Evolutionary conservation across 2,329 filamentous ascomycete species (phyloP).

Genomic region (Ophiostoma triangulosporum): DNA sequence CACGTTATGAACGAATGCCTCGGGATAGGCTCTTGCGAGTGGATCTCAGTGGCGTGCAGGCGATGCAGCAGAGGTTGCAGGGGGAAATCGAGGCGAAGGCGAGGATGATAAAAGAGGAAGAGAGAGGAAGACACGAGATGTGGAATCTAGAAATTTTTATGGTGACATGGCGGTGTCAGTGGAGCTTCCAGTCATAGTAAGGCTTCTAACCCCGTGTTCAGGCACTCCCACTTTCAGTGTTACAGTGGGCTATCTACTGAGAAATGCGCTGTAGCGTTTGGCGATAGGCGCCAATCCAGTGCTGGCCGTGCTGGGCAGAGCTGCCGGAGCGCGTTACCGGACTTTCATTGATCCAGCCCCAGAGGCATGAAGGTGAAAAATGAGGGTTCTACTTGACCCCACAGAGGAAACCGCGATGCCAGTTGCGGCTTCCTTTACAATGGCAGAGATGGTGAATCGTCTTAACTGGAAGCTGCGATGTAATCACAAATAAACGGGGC

Average conservation of each 20-base stretch:
- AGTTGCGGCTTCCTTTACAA: not conserved
- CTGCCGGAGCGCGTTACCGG: constrained; percentile 2
- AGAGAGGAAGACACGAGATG: not conserved
- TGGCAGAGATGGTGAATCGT: not conserved
- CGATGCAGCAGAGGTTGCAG: not conserved
- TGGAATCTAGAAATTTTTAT: not conserved
- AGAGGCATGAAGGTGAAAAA: constrained; percentile 4
- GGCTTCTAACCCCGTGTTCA: not conserved
- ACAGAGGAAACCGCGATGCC: constrained; percentile 3
- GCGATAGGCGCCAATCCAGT: not conserved
- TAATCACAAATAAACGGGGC: not conserved
- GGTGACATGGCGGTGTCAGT: no score
- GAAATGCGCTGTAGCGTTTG: not conserved
- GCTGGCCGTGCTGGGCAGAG: not conserved
- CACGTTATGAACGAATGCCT: not conserved
- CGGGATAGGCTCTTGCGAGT: not conserved
- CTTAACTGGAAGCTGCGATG: not conserved
- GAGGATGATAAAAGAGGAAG: not conserved
- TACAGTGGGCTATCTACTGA: not conserved
- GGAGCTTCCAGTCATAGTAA: not conserved
- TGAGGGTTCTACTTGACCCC: constrained; percentile 6
- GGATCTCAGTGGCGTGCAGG: not conserved
- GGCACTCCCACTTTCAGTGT: not conserved
- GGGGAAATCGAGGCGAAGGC: not conserved
- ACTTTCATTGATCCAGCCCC: constrained; percentile 9